Evolutionary conservation across 2,329 filamentous ascomycete species (phyloP).

Genomic region (Aureobasidium leucospermi): DNA sequence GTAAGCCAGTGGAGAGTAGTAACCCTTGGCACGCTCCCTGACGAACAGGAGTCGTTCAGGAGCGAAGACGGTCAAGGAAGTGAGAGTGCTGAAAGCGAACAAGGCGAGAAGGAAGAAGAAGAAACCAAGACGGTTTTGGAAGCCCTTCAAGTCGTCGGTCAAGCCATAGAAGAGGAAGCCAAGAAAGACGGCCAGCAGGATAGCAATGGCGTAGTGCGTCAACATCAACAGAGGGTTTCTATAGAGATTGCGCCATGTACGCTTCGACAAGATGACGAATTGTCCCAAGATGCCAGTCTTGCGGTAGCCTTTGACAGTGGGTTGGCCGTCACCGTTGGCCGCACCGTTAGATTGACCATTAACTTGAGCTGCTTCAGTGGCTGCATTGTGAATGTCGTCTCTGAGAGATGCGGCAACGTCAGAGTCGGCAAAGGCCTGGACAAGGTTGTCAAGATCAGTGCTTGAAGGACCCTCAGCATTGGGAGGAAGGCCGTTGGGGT

Average conservation of each 20-base stretch:
- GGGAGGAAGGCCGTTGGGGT: conserved; percentile 55
- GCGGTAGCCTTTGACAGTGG: conserved; percentile 68
- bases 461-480: conserved; percentile 49
- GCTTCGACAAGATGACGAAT: conserved; percentile 79
- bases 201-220: conserved; percentile 95
- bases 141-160: conserved; percentile 91
- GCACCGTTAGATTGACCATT: conserved; percentile 43
- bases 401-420: conserved; percentile 66
- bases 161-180: conserved; percentile 95
- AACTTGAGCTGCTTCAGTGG: conserved; percentile 55
- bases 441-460: conserved; percentile 76
- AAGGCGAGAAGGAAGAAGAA: conserved; percentile 97
- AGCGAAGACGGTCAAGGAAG: conserved; percentile 87
- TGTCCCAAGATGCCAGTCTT: conserved; percentile 74
- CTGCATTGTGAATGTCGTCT: conserved; percentile 69
- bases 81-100: conserved; percentile 94
- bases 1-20: conserved; percentile 90
- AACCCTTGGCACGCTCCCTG: conserved; percentile 89
- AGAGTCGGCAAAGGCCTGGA: conserved; percentile 68
- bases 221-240: conserved; percentile 97
- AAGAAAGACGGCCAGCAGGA: conserved; percentile 85
- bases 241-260: conserved; percentile 96
- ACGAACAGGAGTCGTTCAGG: conserved; percentile 86
- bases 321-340: conserved; percentile 34
- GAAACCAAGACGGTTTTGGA: conserved; percentile 92